These are phyloP conservation scores for Teunomyces tritomae DNA, from an alignment of 805 yeast species.

Conservation along the genomic window DNA sequence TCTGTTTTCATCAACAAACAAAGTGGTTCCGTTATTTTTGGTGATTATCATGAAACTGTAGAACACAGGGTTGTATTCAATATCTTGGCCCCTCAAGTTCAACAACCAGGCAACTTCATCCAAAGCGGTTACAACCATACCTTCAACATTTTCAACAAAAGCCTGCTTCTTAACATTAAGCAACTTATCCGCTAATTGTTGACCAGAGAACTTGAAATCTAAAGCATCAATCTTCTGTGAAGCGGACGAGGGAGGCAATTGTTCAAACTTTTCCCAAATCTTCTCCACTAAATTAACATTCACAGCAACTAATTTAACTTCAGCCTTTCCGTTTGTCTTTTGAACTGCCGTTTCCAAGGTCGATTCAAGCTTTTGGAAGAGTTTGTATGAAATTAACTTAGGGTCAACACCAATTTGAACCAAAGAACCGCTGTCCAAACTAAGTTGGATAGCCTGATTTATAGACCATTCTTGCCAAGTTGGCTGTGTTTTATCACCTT, in stretches of 20 bases:
- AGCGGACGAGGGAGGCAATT: constrained; percentile 53
- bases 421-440: constrained; percentile 43
- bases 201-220: constrained; percentile 61
- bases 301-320: constrained; percentile 44
- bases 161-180: constrained; percentile 32
- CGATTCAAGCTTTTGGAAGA: constrained; percentile 29
- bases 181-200: constrained; percentile 56
- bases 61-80: constrained; percentile 54
- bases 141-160: constrained; percentile 21
- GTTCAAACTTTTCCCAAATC: constrained; percentile 71
- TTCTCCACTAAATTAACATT: constrained; percentile 66
- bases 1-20: constrained; percentile 44
- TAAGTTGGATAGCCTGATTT: constrained; percentile 47
- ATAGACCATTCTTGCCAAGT: constrained; percentile 60
- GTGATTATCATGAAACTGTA: constrained; percentile 41
- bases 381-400: constrained; percentile 39
- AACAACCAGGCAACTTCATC: constrained; percentile 56
- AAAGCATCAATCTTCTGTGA: constrained; percentile 50
- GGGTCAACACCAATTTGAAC: constrained; percentile 50
- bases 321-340: constrained; percentile 23
- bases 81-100: constrained; percentile 54
- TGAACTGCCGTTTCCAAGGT: constrained; percentile 26
- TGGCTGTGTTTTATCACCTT: constrained; percentile 48
- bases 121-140: constrained; percentile 44
- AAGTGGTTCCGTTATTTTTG: constrained; percentile 24